These are phyloP conservation scores for Cystoisospora suis DNA, from an alignment of 169 alveolate species.

Conservation along the genomic window DNA sequence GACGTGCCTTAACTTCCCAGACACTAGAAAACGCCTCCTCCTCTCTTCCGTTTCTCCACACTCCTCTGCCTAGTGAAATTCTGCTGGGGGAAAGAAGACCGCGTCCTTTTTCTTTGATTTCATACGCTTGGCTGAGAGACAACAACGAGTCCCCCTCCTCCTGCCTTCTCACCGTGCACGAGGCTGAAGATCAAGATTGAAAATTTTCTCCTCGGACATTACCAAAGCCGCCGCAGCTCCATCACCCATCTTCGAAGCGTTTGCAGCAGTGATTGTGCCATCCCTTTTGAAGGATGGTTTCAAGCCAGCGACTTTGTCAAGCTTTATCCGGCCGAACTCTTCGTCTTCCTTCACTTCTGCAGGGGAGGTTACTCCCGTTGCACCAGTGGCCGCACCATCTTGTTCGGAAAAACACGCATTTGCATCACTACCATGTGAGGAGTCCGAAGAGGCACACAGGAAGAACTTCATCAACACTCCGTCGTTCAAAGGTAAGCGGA, in stretches of 20 bases:
- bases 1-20: no score
- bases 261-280: conserved; percentile 93
- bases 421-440: background rate
- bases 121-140: no score
- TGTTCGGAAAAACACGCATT: background rate
- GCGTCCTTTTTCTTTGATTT: no score
- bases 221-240: conserved; percentile 92
- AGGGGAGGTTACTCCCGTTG: background rate
- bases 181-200: conserved; percentile 82
- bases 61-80: no score
- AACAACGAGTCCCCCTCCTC: no score
- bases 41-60: no score
- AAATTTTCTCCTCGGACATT: conserved; percentile 80
- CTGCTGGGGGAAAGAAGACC: no score
- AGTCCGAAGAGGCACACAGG: no score
- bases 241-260: conserved; percentile 90
- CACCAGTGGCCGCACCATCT: conserved; percentile 5
- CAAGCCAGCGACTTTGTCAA: conserved; percentile 74
- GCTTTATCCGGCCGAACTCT: conserved; percentile 38
- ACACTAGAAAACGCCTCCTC: no score
- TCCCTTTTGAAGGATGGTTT: conserved; percentile 84
- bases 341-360: conserved; percentile 42
- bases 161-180: conserved; percentile 75
- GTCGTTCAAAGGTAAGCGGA: no score
- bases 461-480: no score